Conservation (phyloP, 192 early-diverging fungal genomes). For the Backusella morwellensis region DNA sequence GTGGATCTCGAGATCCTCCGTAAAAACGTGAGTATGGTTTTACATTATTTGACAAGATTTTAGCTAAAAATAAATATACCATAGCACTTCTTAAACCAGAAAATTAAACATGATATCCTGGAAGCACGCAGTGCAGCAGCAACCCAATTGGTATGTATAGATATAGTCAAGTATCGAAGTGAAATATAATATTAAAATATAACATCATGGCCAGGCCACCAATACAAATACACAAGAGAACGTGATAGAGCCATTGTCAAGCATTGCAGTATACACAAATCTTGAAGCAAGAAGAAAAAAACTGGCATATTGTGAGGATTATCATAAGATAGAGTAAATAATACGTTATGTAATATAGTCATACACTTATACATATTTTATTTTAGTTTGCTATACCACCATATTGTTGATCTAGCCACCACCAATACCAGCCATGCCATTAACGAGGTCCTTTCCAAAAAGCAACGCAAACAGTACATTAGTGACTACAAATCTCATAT, state of each 20-base stretch:
- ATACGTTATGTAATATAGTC: background rate
- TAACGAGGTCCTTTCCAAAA: too few relatives aligned
- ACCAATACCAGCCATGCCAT: background rate
- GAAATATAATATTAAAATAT: background rate
- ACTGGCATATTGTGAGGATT: background rate
- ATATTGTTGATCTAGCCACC: background rate
- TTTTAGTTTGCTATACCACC: background rate
- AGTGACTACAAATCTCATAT: background rate
- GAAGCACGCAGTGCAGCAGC: background rate
- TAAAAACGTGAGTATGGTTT: background rate
- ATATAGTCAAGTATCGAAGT: background rate
- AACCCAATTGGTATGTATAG: background rate
- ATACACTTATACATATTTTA: background rate
- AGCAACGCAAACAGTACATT: too few relatives aligned
- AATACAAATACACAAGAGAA: background rate
- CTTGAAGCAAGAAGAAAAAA: background rate
- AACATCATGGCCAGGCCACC: too few relatives aligned
- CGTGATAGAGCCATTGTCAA: background rate
- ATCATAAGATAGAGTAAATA: background rate
- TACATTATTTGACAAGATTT: background rate
- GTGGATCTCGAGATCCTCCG: background rate
- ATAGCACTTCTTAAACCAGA: background rate
- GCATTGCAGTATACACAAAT: background rate
- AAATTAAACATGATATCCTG: background rate
- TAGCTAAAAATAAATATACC: background rate